A percentile compares a stretch with the other conserved stretches of the same genome.
Evolutionary conservation across 2,329 filamentous ascomycete species (phyloP).

Genomic region (Neophaeococcomyces aloes): DNA sequence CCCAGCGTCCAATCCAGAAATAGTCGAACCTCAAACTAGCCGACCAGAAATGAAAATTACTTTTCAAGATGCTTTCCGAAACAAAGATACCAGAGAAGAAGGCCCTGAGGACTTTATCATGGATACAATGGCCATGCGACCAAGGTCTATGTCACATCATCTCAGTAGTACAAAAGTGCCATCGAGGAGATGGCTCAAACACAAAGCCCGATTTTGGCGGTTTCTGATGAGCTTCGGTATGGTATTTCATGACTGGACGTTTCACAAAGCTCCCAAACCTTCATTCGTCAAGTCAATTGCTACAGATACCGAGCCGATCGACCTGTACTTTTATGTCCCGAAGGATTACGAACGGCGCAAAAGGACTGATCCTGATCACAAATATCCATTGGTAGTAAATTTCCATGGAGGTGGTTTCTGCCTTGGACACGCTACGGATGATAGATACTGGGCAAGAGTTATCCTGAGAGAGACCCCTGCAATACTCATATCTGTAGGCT

Average conservation of each 20-base stretch:
- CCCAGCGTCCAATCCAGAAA: neutral
- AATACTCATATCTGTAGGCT: conserved; percentile 51
- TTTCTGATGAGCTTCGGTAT: conserved; percentile 59
- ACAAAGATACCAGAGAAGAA: neutral
- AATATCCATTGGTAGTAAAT: conserved; percentile 50
- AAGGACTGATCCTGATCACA: conserved; percentile 29
- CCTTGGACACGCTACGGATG: conserved; percentile 49
- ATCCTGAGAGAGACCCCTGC: conserved; percentile 47
- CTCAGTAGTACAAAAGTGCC: conserved; percentile 16
- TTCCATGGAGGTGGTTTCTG: conserved; percentile 57
- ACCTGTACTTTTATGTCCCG: conserved; percentile 53
- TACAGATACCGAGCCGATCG: conserved; percentile 41
- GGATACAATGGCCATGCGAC: conserved; percentile 8
- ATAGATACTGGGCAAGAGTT: conserved; percentile 48
- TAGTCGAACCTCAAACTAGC: neutral
- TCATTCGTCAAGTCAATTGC: conserved; percentile 48
- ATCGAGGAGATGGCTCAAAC: conserved; percentile 48
- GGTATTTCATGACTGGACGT: conserved; percentile 53
- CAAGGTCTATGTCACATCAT: conserved; percentile 21
- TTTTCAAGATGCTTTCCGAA: conserved; percentile 2
- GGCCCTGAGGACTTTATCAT: neutral
- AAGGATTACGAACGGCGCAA: conserved; percentile 25
- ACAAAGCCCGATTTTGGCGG: conserved; percentile 57
- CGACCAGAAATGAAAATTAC: neutral
- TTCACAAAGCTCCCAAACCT: conserved; percentile 50